Conservation (phyloP, 2,329 filamentous ascomycete species). For the Calonectria ilicicola region DNA sequence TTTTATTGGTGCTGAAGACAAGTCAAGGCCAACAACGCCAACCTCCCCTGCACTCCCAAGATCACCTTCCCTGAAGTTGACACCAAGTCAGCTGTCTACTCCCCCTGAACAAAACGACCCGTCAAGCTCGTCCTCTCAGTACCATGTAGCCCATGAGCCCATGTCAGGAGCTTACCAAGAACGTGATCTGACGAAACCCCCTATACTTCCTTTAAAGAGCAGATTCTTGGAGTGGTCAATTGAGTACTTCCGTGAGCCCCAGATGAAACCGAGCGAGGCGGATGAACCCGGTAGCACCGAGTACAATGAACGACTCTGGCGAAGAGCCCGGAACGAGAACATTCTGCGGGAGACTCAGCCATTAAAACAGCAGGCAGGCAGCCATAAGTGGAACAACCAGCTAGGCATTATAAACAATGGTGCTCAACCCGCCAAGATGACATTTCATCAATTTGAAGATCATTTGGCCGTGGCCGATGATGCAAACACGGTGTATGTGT, state of each 20-base stretch:
- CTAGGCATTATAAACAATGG: constrained; percentile 88
- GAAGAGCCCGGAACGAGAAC: constrained; percentile 89
- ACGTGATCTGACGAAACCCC: constrained; percentile 68
- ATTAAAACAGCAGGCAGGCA: constrained; percentile 88
- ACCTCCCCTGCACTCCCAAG: constrained; percentile 42
- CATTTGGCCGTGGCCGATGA: constrained; percentile 95
- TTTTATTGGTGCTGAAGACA: constrained; percentile 64
- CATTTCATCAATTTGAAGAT: constrained; percentile 97
- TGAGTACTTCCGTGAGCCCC: constrained; percentile 96
- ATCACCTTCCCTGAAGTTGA: constrained; percentile 51
- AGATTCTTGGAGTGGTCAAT: constrained; percentile 95
- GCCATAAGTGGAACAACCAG: constrained; percentile 87
- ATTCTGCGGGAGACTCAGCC: constrained; percentile 95
- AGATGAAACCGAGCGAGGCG: constrained; percentile 96
- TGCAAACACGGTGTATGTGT: constrained; percentile 88
- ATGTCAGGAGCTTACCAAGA: constrained; percentile 80
- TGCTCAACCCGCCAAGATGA: constrained; percentile 90
- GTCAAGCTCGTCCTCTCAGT: constrained; percentile 70
- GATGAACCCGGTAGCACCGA: constrained; percentile 97
- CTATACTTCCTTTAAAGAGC: constrained; percentile 81
- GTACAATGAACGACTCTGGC: constrained; percentile 95
- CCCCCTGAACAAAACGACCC: constrained; percentile 82
- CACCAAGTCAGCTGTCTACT: constrained; percentile 56
- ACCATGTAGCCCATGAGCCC: constrained; percentile 82
- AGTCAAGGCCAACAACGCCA: constrained; percentile 48